Conservation (phyloP, 352 stramenopile species). For the Blastocystis hominis region DNA sequence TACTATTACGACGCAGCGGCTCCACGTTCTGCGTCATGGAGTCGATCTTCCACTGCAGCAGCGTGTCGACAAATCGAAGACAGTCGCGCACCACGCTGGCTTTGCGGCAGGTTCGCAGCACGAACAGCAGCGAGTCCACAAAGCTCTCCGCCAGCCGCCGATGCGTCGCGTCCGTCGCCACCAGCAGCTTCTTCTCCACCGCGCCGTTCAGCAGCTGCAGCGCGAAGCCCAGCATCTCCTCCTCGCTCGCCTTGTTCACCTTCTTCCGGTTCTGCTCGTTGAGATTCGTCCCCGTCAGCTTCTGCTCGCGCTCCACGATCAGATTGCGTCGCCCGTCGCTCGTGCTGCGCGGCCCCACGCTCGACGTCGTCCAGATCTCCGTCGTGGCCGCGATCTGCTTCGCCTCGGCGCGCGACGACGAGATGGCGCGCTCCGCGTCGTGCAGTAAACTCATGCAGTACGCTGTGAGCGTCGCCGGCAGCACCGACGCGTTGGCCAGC, state of each 20-base stretch:
- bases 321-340: slow-evolving; percentile 29
- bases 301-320: background rate
- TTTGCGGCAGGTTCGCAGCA: background rate
- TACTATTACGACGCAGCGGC: background rate
- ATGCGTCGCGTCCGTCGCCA: background rate
- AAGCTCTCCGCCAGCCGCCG: background rate
- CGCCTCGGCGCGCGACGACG: background rate
- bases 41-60: background rate
- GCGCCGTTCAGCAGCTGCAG: slow-evolving; percentile 6
- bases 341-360: background rate
- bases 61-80: background rate
- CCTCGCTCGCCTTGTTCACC: slow-evolving; percentile 26
- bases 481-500: slow-evolving; percentile 37
- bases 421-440: slow-evolving; percentile 32
- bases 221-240: slow-evolving; percentile 26
- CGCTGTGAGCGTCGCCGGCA: background rate
- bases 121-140: background rate
- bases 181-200: background rate
- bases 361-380: background rate
- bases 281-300: background rate
- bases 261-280: slow-evolving; percentile 14
- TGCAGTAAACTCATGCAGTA: slow-evolving; percentile 37
- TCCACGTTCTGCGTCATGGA: slow-evolving; percentile 7
- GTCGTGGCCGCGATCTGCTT: background rate
- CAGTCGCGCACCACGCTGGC: background rate